phyloP scores from a whole-genome alignment of 1,284 basidiomycete species.

The Tilletia horrida region DNA sequence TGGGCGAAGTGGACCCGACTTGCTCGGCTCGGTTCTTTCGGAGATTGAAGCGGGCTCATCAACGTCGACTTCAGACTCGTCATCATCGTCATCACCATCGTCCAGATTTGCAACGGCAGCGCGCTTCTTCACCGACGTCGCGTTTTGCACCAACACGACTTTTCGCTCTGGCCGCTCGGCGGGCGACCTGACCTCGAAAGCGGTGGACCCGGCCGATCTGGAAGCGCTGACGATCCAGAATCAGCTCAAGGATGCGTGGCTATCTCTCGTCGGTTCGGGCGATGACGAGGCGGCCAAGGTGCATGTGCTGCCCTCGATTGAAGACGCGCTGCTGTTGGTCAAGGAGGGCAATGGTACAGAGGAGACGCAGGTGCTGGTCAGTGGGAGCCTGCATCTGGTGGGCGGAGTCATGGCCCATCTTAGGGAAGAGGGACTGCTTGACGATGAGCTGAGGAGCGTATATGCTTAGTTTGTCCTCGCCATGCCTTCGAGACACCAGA shows the following conservation, averaged over 20 bases:
- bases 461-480: background rate
- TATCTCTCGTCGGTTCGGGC: slow-evolving; percentile 24
- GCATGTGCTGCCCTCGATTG: slow-evolving; percentile 79
- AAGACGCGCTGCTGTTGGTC: slow-evolving; percentile 65
- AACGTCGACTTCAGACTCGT: background rate
- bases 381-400: slow-evolving; percentile 89
- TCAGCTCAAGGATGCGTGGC: slow-evolving; percentile 43
- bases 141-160: slow-evolving; percentile 95
- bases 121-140: slow-evolving; percentile 70
- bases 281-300: slow-evolving; percentile 55
- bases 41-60: slow-evolving; percentile 25
- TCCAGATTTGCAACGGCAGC: slow-evolving; percentile 27
- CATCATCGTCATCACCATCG: background rate
- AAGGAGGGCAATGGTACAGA: slow-evolving; percentile 10
- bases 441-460: slow-evolving; percentile 33
- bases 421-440: slow-evolving; percentile 37
- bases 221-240: slow-evolving; percentile 42
- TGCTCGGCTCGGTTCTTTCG: slow-evolving; percentile 67
- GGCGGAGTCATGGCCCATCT: slow-evolving; percentile 76
- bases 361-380: slow-evolving; percentile 73
- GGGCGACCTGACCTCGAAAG: slow-evolving; percentile 58
- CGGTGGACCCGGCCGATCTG: slow-evolving; percentile 39
- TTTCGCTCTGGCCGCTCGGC: slow-evolving; percentile 84
- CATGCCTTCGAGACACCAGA: too few species aligned
- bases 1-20: slow-evolving; percentile 73